phyloP scores from a whole-genome alignment of 2,329 filamentous ascomycete species.

The Sclerotinia spermophila region DNA sequence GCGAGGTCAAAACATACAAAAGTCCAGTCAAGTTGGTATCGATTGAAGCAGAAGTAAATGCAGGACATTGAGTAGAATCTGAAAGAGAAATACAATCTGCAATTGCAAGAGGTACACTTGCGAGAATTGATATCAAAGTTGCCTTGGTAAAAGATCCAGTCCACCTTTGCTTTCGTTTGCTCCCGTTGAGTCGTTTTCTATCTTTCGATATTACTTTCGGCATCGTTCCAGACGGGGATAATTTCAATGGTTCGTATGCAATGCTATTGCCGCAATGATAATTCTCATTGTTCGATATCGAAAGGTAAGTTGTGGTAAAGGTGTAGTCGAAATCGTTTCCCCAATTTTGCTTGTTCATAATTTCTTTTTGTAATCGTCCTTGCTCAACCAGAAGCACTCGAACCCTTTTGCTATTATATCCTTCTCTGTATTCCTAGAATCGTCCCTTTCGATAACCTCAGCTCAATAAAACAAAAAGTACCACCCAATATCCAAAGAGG shows the following conservation, averaged over 20 bases:
- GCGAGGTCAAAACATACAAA: constrained; percentile 53
- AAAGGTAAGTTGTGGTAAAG: neutral
- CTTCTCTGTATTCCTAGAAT: neutral
- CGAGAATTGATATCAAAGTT: constrained; percentile 34
- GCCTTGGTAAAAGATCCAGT: constrained; percentile 28
- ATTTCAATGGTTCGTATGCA: constrained; percentile 5
- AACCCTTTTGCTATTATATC: neutral
- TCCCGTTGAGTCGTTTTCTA: constrained; percentile 13
- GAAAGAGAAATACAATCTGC: constrained; percentile 60
- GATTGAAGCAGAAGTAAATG: constrained; percentile 69
- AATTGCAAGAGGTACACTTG: constrained; percentile 32
- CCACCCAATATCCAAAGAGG: constrained; percentile 18
- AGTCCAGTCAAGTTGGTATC: constrained; percentile 52
- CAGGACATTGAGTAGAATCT: constrained; percentile 66
- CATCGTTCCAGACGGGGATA: constrained; percentile 19
- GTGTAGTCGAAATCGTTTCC: neutral
- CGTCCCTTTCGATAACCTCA: constrained; percentile 1
- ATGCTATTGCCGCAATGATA: constrained; percentile 20
- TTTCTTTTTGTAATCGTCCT: constrained; percentile 3
- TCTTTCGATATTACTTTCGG: constrained; percentile 16
- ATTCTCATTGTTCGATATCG: constrained; percentile 15
- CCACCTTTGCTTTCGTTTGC: constrained; percentile 27
- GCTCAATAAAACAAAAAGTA: constrained; percentile 2
- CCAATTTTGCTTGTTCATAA: neutral
- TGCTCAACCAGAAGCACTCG: neutral